Conservation (phyloP, 306 rosid genomes). For the Purshia tridentata region DNA sequence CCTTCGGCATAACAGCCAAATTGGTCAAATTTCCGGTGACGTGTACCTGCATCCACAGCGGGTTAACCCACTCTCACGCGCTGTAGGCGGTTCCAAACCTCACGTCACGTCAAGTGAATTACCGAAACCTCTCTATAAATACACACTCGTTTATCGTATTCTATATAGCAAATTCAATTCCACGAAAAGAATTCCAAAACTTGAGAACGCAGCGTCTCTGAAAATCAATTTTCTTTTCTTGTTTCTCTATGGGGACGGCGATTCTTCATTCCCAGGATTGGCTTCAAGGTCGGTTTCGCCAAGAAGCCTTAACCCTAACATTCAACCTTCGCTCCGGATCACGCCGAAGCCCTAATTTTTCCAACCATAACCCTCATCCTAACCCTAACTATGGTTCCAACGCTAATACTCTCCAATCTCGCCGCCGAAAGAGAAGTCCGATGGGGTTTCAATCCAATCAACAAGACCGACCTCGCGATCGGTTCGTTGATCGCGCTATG, state of each 20-base stretch:
- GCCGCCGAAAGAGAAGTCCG: constrained; percentile 61
- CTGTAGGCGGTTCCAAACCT: not conserved
- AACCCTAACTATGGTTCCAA: not conserved
- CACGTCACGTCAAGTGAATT: constrained; percentile 12
- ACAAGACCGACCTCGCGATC: constrained; percentile 22
- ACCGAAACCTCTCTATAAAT: constrained; percentile 9
- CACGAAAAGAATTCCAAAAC: too few relatives aligned
- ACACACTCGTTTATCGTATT: not conserved
- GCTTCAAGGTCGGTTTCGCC: constrained; percentile 35
- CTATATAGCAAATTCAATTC: not conserved
- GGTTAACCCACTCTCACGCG: not conserved
- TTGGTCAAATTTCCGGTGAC: not conserved
- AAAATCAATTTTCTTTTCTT: not conserved
- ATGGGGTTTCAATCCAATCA: constrained; percentile 15
- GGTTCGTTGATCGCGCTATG: constrained; percentile 15
- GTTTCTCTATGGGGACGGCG: constrained; percentile 45
- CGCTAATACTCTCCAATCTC: constrained; percentile 21
- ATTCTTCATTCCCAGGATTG: constrained; percentile 49
- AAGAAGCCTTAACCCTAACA: constrained; percentile 33
- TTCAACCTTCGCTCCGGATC: constrained; percentile 13
- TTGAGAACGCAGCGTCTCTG: too few relatives aligned
- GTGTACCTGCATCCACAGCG: too few relatives aligned
- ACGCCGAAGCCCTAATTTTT: constrained; percentile 22
- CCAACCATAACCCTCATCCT: not conserved
- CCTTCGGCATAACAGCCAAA: not conserved